Evolutionary conservation across 805 yeast species (phyloP), one percentile per base, ranked within the genome.

Genomic region (Nakazawaea sp.): DNA sequence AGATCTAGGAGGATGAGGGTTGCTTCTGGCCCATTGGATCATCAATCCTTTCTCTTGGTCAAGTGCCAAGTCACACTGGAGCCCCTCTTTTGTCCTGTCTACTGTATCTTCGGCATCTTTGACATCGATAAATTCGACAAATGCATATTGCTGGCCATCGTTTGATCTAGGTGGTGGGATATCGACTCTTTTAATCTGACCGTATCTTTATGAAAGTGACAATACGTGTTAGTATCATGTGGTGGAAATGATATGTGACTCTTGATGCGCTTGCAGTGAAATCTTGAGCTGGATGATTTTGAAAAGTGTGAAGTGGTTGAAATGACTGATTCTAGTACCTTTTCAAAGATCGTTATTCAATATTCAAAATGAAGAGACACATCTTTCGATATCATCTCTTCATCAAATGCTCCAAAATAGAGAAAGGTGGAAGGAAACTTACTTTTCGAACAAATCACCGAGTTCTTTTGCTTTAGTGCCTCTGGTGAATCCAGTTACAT

Each of bases 141-240:
- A 78, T 6, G 81, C 84, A 49, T 65, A 78, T 47, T 75, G 78
- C 43, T 72, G 66, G 28, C 77, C 76, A 45, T 72, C 78, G 39
- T 69, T 69, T 20, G 70, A 63, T 55, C 75, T 69, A 42, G 81
- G 78, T 38, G 82, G 82, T 29, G 81, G 76, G 32, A 77, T 71
- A 44, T 72, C 79, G 35, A 77, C 70, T 56, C 79, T 66, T 34
- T 72, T 72, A 30, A 78, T 59, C 45, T 66, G 68, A 34, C 83
- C 84, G 45, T 48, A 72, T 53, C 81, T 75, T 49, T 19, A 25
- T 8, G 24, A 21, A 18, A 15, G 20, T 13, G 12, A 12, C 16
- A 26, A 26, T 21, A 28, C 24, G 38, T 36, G 31, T 27, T 28
- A 27, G 38, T 21, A 21, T 21, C 10, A 21, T 10, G 7, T 7